Base-by-base conservation (phyloP, 371 early-diverging fungal genomes). In the Mortierella sp. region DNA sequence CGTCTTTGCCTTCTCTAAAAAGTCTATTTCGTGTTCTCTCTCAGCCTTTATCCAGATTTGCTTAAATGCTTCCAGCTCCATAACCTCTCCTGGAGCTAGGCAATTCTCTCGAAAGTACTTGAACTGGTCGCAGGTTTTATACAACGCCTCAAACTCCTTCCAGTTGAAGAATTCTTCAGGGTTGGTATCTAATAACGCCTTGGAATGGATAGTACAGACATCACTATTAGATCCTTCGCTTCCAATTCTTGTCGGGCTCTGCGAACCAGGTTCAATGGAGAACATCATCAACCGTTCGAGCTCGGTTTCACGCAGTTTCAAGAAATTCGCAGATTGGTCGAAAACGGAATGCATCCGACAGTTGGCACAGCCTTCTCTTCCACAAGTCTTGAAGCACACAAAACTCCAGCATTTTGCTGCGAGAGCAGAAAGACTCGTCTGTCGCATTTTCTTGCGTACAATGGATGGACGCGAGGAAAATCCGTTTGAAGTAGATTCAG, bases 291-390 rank as follows among this genome's bases (percentile, higher is more conserved):
- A 63, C 4, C 64, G 63, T 38, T 79, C 74, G 7, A 74, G 60
- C 47, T 73, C 70, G 16, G 67, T 40, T 19, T 74, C 74, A 32
- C 79, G 67, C 10, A 68, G 57, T 22, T 75, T 80, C 60, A 75
- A 40, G 22, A 58, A 62, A 55, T 64, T 41, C 22, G 81, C 67
- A 6, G 72, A 68, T 4, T 58, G 65, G 9, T 48, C 36, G 55
- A 80, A 75, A 0, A 80, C 53, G 0, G 64, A 65, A 3, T 69
- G 75, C 81, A 75, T 80, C 21, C 59, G 55, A 45, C 81, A 80
- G 32, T 80, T 80, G 61, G 69, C 68, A 53, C 81, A 80, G 0
- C 63, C 65, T 0, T 61, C 41, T 1, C 38, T 24, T 2, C 45
- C 40, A 61, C 78, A 77, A 21, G 61, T 47, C 2, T 50, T 50